phyloP scores from a whole-genome alignment of 768 basidiomycete species.

The Roridomyces roridus region DNA sequence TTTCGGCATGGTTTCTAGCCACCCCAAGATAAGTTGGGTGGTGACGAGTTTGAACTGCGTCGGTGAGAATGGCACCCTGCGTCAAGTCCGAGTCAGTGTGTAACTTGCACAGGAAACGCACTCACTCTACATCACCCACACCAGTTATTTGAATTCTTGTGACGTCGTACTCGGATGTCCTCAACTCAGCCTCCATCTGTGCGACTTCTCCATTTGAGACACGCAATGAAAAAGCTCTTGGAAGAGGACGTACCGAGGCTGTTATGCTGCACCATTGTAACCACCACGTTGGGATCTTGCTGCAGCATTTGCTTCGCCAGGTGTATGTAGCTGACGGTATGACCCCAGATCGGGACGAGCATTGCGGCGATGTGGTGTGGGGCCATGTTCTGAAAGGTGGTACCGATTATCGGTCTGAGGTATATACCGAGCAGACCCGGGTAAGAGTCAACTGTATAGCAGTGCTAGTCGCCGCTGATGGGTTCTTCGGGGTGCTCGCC shows the following conservation, averaged over 20 bases:
- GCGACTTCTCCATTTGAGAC: not conserved
- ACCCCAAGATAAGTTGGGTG: not conserved
- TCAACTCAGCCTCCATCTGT: conserved; percentile 5
- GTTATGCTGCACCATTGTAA: not conserved
- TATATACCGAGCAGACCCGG: too few relatives aligned
- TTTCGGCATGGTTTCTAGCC: not conserved
- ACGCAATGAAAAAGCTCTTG: too few relatives aligned
- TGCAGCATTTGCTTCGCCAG: not conserved
- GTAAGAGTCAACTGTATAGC: too few relatives aligned
- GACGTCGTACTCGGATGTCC: not conserved
- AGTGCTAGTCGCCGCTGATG: too few relatives aligned
- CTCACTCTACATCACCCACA: not conserved
- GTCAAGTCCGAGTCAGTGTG: too few relatives aligned
- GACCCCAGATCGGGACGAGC: not conserved
- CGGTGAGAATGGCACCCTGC: not conserved
- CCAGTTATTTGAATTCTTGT: conserved; percentile 3
- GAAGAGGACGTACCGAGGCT: too few relatives aligned
- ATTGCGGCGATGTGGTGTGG: conserved; percentile 1
- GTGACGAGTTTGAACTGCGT: not conserved
- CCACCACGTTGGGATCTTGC: not conserved
- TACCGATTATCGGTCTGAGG: too few relatives aligned
- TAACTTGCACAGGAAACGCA: not conserved
- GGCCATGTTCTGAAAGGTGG: too few relatives aligned
- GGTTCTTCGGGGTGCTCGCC: too few relatives aligned
- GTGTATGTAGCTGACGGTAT: not conserved